These are phyloP conservation scores for Aspergillus homomorphus DNA, from an alignment of 495 filamentous ascomycete genomes.

Conservation along the genomic window DNA sequence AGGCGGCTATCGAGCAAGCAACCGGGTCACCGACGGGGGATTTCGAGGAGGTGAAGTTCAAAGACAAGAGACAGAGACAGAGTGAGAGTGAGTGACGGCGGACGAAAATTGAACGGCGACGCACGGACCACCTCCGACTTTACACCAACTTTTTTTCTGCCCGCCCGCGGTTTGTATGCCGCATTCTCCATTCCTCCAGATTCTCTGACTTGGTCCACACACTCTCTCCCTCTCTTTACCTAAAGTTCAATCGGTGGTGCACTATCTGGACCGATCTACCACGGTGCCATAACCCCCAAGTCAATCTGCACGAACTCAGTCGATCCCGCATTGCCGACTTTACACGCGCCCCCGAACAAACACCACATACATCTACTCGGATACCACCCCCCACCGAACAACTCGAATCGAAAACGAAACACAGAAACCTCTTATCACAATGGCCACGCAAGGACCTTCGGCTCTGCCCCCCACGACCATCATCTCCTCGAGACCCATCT, in stretches of 20 bases:
- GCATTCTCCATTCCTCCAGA: conserved; percentile 1
- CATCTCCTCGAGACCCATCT: conserved; percentile 44
- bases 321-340: neutral
- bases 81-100: conserved; percentile 18
- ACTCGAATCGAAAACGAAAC: neutral
- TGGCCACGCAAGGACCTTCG: conserved; percentile 41
- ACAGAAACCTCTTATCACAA: conserved; percentile 21
- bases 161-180: conserved; percentile 1
- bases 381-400: neutral
- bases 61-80: neutral
- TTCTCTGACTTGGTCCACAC: neutral
- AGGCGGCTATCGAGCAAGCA: neutral
- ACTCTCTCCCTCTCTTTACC: neutral
- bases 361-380: neutral
- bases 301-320: neutral
- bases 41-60: conserved; percentile 7
- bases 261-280: too few relatives aligned
- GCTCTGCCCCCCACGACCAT: conserved; percentile 46
- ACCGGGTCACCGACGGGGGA: neutral
- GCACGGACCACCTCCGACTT: conserved; percentile 30
- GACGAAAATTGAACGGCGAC: conserved; percentile 39
- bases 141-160: conserved; percentile 13
- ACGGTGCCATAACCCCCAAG: too few relatives aligned
- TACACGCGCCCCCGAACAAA: neutral
- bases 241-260: neutral